phyloP scores from a whole-genome alignment of 2,329 filamentous ascomycete species.

The Atkinsonella texensis region DNA sequence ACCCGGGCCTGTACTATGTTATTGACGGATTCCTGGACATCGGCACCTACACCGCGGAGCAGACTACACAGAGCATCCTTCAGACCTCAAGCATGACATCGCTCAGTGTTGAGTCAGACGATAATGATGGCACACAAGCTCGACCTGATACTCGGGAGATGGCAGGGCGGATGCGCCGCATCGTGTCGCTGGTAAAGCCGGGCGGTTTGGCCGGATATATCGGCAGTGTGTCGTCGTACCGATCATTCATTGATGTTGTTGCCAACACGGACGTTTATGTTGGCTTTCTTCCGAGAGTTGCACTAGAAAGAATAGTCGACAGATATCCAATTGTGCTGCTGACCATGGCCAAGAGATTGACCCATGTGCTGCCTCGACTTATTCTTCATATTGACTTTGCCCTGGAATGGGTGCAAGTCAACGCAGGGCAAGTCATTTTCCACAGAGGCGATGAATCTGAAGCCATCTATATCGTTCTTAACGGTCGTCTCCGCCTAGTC shows the following conservation, averaged over 20 bases:
- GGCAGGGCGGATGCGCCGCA: constrained; percentile 41
- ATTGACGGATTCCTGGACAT: constrained; percentile 95
- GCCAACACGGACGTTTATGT: constrained; percentile 98
- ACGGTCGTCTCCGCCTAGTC: constrained; percentile 77
- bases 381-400: constrained; percentile 97
- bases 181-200: constrained; percentile 83
- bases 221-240: constrained; percentile 84
- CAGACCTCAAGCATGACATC: constrained; percentile 16
- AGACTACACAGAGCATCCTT: constrained; percentile 20
- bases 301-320: constrained; percentile 85
- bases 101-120: constrained; percentile 5
- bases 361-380: constrained; percentile 74
- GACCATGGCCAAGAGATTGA: constrained; percentile 92
- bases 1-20: constrained; percentile 92
- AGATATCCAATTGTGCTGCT: constrained; percentile 82
- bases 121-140: background rate
- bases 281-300: constrained; percentile 76
- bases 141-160: constrained; percentile 19
- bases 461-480: constrained; percentile 95
- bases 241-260: constrained; percentile 92
- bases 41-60: constrained; percentile 48
- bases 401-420: constrained; percentile 94
- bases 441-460: constrained; percentile 92
- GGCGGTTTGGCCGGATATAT: constrained; percentile 91
- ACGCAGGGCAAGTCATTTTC: constrained; percentile 87